Percentiles rank a stretch among this genome's conserved stretches.
Conservation (phyloP, 495 filamentous ascomycete species). For the Penicillium argentinense region DNA sequence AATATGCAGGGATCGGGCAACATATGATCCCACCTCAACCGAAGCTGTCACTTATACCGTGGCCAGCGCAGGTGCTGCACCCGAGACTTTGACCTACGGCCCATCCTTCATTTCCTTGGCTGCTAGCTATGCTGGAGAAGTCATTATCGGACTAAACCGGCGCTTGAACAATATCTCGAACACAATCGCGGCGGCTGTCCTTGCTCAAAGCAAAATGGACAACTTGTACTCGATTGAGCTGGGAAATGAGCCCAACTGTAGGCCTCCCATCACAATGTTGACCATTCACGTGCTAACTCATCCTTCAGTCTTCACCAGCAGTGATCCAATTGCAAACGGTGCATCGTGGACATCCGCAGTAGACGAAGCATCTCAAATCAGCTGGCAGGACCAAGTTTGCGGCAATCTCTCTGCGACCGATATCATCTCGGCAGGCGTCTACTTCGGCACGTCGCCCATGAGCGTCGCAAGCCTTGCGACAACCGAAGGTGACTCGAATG, state of each 20-base stretch:
- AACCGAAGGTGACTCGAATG: conserved; percentile 46
- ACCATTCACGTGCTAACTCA: background rate
- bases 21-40: conserved; percentile 49
- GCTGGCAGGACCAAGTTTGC: conserved; percentile 54
- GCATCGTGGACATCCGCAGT: conserved; percentile 51
- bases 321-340: conserved; percentile 51
- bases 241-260: conserved; percentile 63
- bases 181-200: conserved; percentile 53
- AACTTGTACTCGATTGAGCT: conserved; percentile 60
- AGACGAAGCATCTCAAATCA: conserved; percentile 54
- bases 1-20: conserved; percentile 47
- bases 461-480: conserved; percentile 51
- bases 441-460: conserved; percentile 51
- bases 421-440: conserved; percentile 60
- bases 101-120: conserved; percentile 55
- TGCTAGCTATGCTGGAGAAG: conserved; percentile 48
- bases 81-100: conserved; percentile 55
- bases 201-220: conserved; percentile 41
- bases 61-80: conserved; percentile 51
- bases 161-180: conserved; percentile 56
- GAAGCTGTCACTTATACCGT: conserved; percentile 58
- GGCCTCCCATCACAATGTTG: too few species aligned
- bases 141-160: conserved; percentile 58
- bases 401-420: conserved; percentile 40
- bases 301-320: conserved; percentile 11